Evolutionary conservation across 1,284 basidiomycete species (phyloP).

Genomic region (Phylloporus gajari): DNA sequence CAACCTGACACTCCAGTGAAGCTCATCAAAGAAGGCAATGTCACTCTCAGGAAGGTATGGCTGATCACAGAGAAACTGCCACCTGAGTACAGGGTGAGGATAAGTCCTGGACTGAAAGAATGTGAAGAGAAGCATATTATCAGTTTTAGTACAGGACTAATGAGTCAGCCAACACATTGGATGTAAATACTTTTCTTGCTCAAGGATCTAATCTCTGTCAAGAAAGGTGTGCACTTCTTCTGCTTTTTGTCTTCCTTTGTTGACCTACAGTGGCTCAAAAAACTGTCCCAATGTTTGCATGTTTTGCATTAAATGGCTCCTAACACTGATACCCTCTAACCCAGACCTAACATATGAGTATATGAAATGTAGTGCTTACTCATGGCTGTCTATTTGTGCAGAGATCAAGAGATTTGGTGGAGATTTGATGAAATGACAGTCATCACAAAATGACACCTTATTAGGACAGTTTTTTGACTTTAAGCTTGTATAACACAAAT

Average conservation of each 20-base stretch:
- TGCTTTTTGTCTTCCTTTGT: neutral
- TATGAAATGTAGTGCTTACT: too few relatives aligned
- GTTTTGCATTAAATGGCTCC: too few relatives aligned
- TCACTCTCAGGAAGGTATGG: constrained; percentile 79
- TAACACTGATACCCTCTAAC: too few relatives aligned
- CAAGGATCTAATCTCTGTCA: constrained; percentile 78
- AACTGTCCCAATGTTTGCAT: too few relatives aligned
- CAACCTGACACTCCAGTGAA: constrained; percentile 62
- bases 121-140: constrained; percentile 64
- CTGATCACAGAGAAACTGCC: constrained; percentile 71
- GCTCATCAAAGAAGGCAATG: constrained; percentile 65
- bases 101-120: constrained; percentile 43
- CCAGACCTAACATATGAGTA: too few relatives aligned
- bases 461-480: too few relatives aligned
- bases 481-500: too few relatives aligned
- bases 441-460: too few relatives aligned
- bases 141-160: constrained; percentile 93
- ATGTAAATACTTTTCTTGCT: constrained; percentile 95
- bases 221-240: constrained; percentile 65
- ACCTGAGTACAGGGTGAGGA: constrained; percentile 61
- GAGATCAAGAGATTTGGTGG: too few relatives aligned
- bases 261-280: neutral
- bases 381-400: too few relatives aligned
- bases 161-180: constrained; percentile 94
- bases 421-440: too few relatives aligned